Conservation (phyloP, 2,329 filamentous ascomycete species). For the Emmonsiellopsis sp. region DNA sequence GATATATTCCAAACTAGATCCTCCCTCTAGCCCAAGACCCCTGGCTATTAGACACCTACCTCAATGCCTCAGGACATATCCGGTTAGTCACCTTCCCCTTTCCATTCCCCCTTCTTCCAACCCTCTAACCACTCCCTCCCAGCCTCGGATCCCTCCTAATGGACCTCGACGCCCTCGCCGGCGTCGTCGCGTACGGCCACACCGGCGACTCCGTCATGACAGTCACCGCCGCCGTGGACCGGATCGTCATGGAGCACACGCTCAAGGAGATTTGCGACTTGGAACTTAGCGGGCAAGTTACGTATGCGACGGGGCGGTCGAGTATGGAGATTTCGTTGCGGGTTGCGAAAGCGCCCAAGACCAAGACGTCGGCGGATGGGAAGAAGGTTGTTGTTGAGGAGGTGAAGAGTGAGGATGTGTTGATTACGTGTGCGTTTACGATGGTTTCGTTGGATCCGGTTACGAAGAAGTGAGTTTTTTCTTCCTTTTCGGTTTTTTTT, state of each 20-base stretch:
- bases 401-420: slow-evolving; percentile 43
- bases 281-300: slow-evolving; percentile 59
- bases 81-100: slow-evolving; percentile 31
- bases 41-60: slow-evolving; percentile 68
- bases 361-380: slow-evolving; percentile 16
- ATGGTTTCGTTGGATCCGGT: slow-evolving; percentile 65
- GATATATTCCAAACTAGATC: slow-evolving; percentile 34
- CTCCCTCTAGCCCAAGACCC: slow-evolving; percentile 64
- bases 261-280: slow-evolving; percentile 71
- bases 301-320: slow-evolving; percentile 63
- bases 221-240: slow-evolving; percentile 55
- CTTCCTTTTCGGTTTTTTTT: not conserved
- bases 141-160: slow-evolving; percentile 66
- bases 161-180: slow-evolving; percentile 70
- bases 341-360: slow-evolving; percentile 54
- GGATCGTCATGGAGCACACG: slow-evolving; percentile 60
- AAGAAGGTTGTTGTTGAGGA: slow-evolving; percentile 32
- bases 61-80: slow-evolving; percentile 67
- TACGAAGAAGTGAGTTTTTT: slow-evolving; percentile 49
- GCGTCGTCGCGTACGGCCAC: slow-evolving; percentile 67
- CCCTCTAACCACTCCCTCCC: slow-evolving; percentile 12
- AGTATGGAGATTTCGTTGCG: slow-evolving; percentile 68
- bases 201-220: slow-evolving; percentile 56
- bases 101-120: not conserved
- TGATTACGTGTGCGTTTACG: slow-evolving; percentile 66